Evolutionary conservation across 768 basidiomycete species (phyloP), one percentile per base, ranked within the genome.

Genomic region (Hortiboletus flavorubellus): DNA sequence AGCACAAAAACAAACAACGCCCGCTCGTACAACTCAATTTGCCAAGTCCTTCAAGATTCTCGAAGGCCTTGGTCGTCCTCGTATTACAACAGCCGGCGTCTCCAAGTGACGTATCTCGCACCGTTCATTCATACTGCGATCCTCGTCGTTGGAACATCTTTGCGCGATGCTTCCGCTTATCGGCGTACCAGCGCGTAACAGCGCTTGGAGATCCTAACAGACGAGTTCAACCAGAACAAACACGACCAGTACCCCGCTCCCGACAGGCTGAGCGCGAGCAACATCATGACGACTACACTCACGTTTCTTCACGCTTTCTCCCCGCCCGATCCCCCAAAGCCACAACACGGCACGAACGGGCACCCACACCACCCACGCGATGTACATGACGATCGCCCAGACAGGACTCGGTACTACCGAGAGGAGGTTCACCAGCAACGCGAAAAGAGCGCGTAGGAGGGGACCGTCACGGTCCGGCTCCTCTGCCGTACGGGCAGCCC

Each of bases 301-400:
- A 58, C 56, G 35, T 43, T 34, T 56, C 10, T 31, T 21, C 35
- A 10, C 3, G 1, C 21, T 8, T 3, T 26, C 55, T 18, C 38
- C 3, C 12, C 65, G 55, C 16, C 60, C 59, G 5, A 67, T 56
- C 0, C 68, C 68, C 23, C 30, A 56, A 0, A 61, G 0, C 63
- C 59, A 63, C 2, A 69, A 30, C 0, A 59, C 1, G 1, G 38
- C 66, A 5, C 63, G 50, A 0, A 44, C 6, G 0, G 59, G 53
- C 10, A 50, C 0, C 31, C 40, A 56, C 9, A 33, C 46, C 0
- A 58, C 21, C 18, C 42, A 41, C 2, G 3, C 31, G 1, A 7
- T 8, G 5, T 33, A 49, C 3, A 0, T 1, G 18, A 47, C 12
- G 14, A 61, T 1, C 2, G 42, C 37, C 60, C 54, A 62, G 0